A percentile compares a stretch with the other conserved stretches of the same genome.
phyloP scores from a whole-genome alignment of 805 yeast genomes.

The Tetrapisispora namnaoensis region DNA sequence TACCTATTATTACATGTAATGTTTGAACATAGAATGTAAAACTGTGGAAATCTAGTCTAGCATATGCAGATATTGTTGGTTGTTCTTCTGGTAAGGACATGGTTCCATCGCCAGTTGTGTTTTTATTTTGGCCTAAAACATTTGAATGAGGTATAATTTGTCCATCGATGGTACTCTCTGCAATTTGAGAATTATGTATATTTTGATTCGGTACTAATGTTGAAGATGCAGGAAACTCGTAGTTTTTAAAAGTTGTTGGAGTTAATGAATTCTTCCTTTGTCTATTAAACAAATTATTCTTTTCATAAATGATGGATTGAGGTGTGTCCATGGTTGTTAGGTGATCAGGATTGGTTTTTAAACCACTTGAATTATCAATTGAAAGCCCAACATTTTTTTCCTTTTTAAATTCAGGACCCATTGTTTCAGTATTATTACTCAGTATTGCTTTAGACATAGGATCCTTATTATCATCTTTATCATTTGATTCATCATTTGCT shows the following conservation, averaged over 20 bases:
- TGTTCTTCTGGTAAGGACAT: constrained; percentile 19
- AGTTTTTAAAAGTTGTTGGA: constrained; percentile 22
- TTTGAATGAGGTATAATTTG: background rate
- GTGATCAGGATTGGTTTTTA: background rate
- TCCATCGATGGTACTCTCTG: background rate
- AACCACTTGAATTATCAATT: background rate
- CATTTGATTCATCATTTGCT: background rate
- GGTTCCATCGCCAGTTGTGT: background rate
- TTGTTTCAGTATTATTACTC: background rate
- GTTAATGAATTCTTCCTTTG: constrained; percentile 22
- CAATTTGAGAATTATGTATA: background rate
- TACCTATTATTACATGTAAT: constrained; percentile 84
- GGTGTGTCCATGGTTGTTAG: constrained; percentile 12
- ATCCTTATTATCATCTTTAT: constrained; percentile 6
- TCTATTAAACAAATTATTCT: constrained; percentile 9
- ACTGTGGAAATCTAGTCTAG: constrained; percentile 79
- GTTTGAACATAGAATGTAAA: constrained; percentile 96
- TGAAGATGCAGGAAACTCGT: constrained; percentile 6
- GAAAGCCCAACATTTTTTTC: background rate
- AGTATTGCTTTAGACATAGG: background rate
- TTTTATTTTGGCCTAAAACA: background rate
- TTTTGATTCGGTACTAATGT: background rate
- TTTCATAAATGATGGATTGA: constrained; percentile 18
- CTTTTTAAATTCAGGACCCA: background rate
- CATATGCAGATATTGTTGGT: constrained; percentile 41